Evolutionary conservation across 345 rosid species (phyloP).

Genomic region (Citrus reticulata): DNA sequence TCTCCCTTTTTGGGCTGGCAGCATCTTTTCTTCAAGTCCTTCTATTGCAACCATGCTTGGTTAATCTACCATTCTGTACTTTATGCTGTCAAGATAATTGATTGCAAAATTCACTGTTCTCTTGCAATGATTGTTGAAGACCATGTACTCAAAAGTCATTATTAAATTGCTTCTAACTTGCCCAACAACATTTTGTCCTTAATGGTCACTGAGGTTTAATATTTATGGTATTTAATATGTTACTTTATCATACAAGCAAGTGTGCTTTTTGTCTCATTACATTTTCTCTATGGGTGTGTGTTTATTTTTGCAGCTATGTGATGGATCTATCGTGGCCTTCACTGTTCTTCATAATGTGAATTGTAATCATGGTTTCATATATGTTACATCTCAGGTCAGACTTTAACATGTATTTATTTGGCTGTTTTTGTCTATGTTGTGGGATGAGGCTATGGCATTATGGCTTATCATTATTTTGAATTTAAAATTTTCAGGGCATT

Average conservation of each 20-base stretch:
- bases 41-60: neutral
- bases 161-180: neutral
- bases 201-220: neutral
- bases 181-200: neutral
- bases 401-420: slow-evolving; percentile 13
- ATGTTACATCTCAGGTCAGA: slow-evolving; percentile 85
- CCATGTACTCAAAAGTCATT: neutral
- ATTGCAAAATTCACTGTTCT: neutral
- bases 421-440: slow-evolving; percentile 6
- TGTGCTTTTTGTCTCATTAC: slow-evolving; percentile 23
- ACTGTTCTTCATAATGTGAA: slow-evolving; percentile 98
- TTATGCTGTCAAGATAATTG: neutral
- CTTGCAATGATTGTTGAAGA: neutral
- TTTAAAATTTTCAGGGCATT: slow-evolving; percentile 55
- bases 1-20: neutral
- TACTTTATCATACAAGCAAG: slow-evolving; percentile 2
- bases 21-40: neutral
- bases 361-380: slow-evolving; percentile 92
- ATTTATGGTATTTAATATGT: neutral
- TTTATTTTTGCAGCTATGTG: slow-evolving; percentile 67
- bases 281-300: neutral
- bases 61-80: neutral
- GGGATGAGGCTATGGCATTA: slow-evolving; percentile 13
- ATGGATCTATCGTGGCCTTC: slow-evolving; percentile 89
- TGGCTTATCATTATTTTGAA: slow-evolving; percentile 8